phyloP scores from a whole-genome alignment of 2,329 filamentous ascomycete genomes.

The Pezicula rhizophila region DNA sequence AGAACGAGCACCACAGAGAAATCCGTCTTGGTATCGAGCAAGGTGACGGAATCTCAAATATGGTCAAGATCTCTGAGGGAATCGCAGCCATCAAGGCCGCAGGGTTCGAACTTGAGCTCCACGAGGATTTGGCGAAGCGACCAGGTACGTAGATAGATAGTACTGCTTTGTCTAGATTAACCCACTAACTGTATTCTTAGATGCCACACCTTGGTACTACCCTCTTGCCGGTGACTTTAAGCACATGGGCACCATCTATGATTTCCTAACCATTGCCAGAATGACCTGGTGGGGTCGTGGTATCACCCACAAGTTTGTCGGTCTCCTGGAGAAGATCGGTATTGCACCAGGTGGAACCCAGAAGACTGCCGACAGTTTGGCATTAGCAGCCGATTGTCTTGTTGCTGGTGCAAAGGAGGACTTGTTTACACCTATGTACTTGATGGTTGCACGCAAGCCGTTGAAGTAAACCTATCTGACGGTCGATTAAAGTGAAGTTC shows the following conservation, averaged over 20 bases:
- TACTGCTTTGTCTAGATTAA: background rate
- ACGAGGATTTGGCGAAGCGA: conserved; percentile 83
- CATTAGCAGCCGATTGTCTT: conserved; percentile 73
- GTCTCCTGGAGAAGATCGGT: conserved; percentile 66
- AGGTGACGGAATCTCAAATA: conserved; percentile 95
- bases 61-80: conserved; percentile 84
- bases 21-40: conserved; percentile 96
- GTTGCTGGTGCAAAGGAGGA: conserved; percentile 82
- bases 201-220: conserved; percentile 89
- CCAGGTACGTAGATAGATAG: conserved; percentile 32
- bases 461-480: conserved; percentile 2
- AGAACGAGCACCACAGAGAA: conserved; percentile 79
- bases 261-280: conserved; percentile 76
- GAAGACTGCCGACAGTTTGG: conserved; percentile 89
- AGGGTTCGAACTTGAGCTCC: conserved; percentile 76
- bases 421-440: conserved; percentile 98
- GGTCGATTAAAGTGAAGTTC: background rate
- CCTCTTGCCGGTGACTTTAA: conserved; percentile 79
- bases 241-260: conserved; percentile 72
- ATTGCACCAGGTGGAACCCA: conserved; percentile 82
- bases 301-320: conserved; percentile 72
- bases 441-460: conserved; percentile 92
- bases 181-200: background rate
- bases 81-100: conserved; percentile 79
- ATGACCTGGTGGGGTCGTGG: conserved; percentile 84